Percentiles rank a stretch among this genome's conserved stretches.
Evolutionary conservation across 257 asterid genomes (phyloP).

Genomic region (Petunia axillaris): DNA sequence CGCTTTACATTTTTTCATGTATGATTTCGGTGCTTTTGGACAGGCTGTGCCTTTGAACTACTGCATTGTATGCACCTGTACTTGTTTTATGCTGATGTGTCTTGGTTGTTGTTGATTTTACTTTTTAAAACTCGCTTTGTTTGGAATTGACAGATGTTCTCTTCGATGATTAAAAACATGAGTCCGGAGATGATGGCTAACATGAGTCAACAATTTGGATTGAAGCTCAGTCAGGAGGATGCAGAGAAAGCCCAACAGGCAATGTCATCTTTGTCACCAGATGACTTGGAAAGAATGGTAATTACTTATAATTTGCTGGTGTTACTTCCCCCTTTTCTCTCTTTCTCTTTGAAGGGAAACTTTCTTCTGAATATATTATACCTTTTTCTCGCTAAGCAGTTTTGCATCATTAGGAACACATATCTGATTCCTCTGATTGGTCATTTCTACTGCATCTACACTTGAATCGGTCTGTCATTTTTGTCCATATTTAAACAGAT

Average conservation of each 20-base stretch:
- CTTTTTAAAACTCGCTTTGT: slow-evolving; percentile 27
- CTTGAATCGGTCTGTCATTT: background rate
- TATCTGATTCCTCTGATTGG: background rate
- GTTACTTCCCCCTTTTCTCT: background rate
- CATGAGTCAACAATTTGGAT: slow-evolving; percentile 94
- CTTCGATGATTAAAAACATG: slow-evolving; percentile 86
- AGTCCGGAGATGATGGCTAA: slow-evolving; percentile 95
- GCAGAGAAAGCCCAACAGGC: slow-evolving; percentile 99
- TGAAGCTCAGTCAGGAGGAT: slow-evolving; percentile 87
- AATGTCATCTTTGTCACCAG: slow-evolving; percentile 92
- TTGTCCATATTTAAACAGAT: background rate
- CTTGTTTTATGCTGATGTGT: background rate
- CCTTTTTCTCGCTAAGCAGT: background rate
- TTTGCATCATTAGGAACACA: background rate
- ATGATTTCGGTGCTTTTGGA: background rate
- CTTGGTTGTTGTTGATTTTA: slow-evolving; percentile 12
- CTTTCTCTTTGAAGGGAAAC: background rate
- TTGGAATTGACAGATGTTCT: slow-evolving; percentile 71
- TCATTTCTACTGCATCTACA: background rate
- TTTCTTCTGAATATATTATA: background rate
- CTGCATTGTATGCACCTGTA: background rate
- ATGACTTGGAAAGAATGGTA: slow-evolving; percentile 91
- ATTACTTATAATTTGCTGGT: slow-evolving; percentile 10
- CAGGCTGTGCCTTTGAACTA: background rate
- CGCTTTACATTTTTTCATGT: background rate